Conservation (phyloP, 106 monocot species). For the Allium sativum region DNA sequence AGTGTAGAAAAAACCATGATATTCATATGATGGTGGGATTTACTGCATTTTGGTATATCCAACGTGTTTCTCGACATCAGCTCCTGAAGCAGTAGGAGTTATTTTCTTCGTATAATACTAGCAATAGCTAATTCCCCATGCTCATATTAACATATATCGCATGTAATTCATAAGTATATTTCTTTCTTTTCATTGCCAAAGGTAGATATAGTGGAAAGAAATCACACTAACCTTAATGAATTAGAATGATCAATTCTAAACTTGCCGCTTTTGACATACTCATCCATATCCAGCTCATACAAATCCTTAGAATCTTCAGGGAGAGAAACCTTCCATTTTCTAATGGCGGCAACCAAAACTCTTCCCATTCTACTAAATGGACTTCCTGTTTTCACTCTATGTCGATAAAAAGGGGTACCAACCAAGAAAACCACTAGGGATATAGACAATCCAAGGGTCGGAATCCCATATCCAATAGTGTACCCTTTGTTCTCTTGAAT, state of each 20-base stretch:
- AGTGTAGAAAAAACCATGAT: too few relatives aligned
- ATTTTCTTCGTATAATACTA: background rate
- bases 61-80: background rate
- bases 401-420: constrained; percentile 39
- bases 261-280: constrained; percentile 11
- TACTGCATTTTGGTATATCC: too few relatives aligned
- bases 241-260: constrained; percentile 26
- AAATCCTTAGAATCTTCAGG: constrained; percentile 29
- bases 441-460: constrained; percentile 16
- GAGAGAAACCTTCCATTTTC: constrained; percentile 25
- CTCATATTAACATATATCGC: background rate
- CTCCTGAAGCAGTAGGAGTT: background rate
- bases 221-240: constrained; percentile 15
- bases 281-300: constrained; percentile 25
- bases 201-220: background rate
- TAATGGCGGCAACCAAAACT: constrained; percentile 35
- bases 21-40: too few relatives aligned
- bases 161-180: background rate
- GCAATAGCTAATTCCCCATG: background rate
- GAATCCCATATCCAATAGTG: constrained; percentile 34
- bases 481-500: constrained; percentile 71
- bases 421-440: constrained; percentile 20
- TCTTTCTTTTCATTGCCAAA: too few relatives aligned
- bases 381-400: constrained; percentile 32
- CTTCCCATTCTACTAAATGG: constrained; percentile 30